These are phyloP conservation scores for Pseudocercospora macadamiae DNA, from an alignment of 2,329 filamentous ascomycete genomes.

Conservation along the genomic window DNA sequence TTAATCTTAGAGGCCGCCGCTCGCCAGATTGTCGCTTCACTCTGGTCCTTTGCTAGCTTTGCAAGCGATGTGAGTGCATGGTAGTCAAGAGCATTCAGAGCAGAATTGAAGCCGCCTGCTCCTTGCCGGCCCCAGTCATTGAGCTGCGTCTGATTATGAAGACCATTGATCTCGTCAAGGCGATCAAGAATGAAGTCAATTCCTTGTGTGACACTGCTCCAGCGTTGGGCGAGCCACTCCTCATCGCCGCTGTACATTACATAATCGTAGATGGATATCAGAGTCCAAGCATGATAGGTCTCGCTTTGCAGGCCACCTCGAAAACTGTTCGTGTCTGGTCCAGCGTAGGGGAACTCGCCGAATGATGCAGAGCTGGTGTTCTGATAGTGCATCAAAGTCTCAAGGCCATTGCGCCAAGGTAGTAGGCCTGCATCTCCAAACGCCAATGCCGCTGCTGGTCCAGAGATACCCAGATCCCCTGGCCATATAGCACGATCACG, in stretches of 20 bases:
- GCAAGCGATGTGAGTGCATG: not conserved
- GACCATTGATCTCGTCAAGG: not conserved
- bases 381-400: not conserved
- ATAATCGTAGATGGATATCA: constrained; percentile 28
- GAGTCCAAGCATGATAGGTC: not conserved
- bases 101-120: not conserved
- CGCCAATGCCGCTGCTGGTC: not conserved
- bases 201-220: not conserved
- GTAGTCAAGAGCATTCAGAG: not conserved
- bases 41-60: not conserved
- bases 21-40: not conserved
- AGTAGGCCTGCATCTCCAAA: not conserved
- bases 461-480: not conserved
- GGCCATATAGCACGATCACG: constrained; percentile 1
- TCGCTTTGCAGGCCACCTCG: not conserved
- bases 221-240: not conserved
- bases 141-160: not conserved
- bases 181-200: not conserved
- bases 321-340: not conserved
- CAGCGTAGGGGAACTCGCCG: not conserved
- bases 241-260: constrained; percentile 7
- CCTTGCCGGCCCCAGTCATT: not conserved
- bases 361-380: not conserved
- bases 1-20: not conserved
- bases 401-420: not conserved